Base-by-base conservation (phyloP, 2,329 filamentous ascomycete genomes). In the Penicillium aurantiogriseum region DNA sequence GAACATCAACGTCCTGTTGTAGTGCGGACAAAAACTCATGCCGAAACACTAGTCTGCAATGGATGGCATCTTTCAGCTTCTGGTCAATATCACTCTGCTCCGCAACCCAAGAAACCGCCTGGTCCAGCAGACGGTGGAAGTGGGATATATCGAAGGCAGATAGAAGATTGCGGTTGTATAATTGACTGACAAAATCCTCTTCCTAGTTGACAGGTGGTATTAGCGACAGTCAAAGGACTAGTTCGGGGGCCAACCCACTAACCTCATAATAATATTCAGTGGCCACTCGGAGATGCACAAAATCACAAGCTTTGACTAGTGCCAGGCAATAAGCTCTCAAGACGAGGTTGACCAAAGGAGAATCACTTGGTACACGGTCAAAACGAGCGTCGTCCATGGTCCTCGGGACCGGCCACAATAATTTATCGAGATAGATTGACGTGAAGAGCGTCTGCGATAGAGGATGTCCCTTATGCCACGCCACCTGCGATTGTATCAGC, bases 401-500 rank as follows among this genome's bases (percentile, higher is more conserved):
- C 36, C 76, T 78, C 5, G 90, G 88, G 31, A 83, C 81, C 0
- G 90, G 88, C 77, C 87, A 89, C 58, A 96, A 78, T 17, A 99
- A 80, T 48, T 86, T 86, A 67, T 97, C 92, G 56, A 97, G 85
- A 72, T 99, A 94, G 35, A 96, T 81, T 51, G 91, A 96, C 5
- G 92, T 97, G 71, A 97, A 92, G 1, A 99, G 79, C 0, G 94
- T 97, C 73, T 97, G 94, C 1, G 93, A 95, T 9, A 99, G 83
- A 1, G 94, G 92, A 69, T 96, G 92, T n/a, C 95, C 94, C 66
- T 91, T 86, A 72, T 97, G 92, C 92, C 95, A 99, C 61, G 92
- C 91, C 85, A 96, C 95, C 88, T 94, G 68, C 31, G 48, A 53
- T 52, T 5, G 23, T 44, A 47, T 60, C 38, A 58, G 54, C 50